These are phyloP conservation scores for Phyllostachys edulis DNA, from an alignment of 176 grass and related monocot species.

Conservation along the genomic window DNA sequence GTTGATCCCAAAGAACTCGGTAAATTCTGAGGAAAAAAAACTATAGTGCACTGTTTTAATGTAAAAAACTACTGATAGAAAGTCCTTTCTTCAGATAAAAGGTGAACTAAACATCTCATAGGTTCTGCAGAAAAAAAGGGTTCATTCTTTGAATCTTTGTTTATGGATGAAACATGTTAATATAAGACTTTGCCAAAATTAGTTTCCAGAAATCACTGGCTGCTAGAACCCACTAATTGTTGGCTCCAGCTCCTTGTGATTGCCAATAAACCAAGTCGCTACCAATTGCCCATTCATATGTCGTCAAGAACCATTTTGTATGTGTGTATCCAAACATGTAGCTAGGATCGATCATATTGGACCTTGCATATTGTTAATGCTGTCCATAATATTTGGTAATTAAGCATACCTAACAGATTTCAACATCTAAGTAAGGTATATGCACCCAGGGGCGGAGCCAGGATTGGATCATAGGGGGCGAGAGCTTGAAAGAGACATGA, in stretches of 20 bases:
- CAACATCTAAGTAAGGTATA: not conserved
- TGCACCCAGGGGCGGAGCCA: not conserved
- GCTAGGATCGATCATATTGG: not conserved
- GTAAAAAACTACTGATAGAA: not conserved
- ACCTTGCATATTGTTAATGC: not conserved
- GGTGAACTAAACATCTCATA: not conserved
- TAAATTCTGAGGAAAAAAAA: not conserved
- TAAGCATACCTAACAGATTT: constrained; percentile 19
- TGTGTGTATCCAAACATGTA: not conserved
- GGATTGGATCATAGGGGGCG: too few relatives aligned
- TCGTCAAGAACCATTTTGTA: constrained; percentile 9
- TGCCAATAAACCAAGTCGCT: not conserved
- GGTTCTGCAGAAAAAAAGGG: not conserved
- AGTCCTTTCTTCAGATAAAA: not conserved
- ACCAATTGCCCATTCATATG: not conserved
- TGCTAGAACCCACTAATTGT: constrained; percentile 6
- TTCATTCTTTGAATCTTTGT: not conserved
- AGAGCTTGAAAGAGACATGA: too few relatives aligned
- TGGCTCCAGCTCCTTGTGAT: not conserved
- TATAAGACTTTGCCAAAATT: not conserved
- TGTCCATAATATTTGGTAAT: not conserved
- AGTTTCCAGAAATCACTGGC: not conserved
- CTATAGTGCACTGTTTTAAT: not conserved
- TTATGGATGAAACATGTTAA: not conserved
- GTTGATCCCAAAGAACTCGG: not conserved